These are phyloP conservation scores for Pestalotiopsis sp. DNA, from an alignment of 2,329 filamentous ascomycete species.

Conservation along the genomic window DNA sequence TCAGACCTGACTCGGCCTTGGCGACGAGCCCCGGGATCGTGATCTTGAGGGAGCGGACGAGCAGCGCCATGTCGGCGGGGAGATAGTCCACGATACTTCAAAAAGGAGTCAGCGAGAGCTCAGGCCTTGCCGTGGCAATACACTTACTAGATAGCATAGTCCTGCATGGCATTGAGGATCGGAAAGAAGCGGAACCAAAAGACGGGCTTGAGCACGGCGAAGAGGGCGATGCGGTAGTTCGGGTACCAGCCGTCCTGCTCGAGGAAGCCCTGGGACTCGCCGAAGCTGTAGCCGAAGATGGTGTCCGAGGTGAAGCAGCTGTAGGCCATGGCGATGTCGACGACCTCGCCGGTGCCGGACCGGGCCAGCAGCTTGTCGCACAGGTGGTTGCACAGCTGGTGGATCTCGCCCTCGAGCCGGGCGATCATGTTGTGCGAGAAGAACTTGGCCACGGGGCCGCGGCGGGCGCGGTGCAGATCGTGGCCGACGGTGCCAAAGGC, in stretches of 20 bases:
- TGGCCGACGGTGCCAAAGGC: conserved; percentile 19
- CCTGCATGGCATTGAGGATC: background rate
- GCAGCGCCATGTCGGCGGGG: conserved; percentile 17
- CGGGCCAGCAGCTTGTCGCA: conserved; percentile 32
- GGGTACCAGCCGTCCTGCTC: conserved; percentile 26
- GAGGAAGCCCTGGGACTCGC: conserved; percentile 25
- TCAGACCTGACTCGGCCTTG: conserved; percentile 18
- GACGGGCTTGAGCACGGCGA: conserved; percentile 1
- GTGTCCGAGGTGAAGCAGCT: conserved; percentile 23
- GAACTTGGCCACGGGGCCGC: conserved; percentile 24
- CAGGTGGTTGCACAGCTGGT: conserved; percentile 17
- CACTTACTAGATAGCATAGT: background rate
- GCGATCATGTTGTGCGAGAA: conserved; percentile 34
- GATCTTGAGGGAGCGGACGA: conserved; percentile 19
- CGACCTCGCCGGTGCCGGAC: conserved; percentile 29
- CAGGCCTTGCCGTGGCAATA: background rate
- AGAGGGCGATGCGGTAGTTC: conserved; percentile 16
- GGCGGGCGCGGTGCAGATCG: conserved; percentile 27
- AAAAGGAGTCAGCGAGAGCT: no score
- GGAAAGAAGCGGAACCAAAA: conserved; percentile 9
- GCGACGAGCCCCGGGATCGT: conserved; percentile 18
- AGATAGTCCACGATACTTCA: conserved; percentile 17
- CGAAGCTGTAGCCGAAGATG: conserved; percentile 27
- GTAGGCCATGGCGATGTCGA: conserved; percentile 21
- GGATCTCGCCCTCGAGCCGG: conserved; percentile 25